Conservation (phyloP, 805 yeast species). For the Pichia occidentalis region DNA sequence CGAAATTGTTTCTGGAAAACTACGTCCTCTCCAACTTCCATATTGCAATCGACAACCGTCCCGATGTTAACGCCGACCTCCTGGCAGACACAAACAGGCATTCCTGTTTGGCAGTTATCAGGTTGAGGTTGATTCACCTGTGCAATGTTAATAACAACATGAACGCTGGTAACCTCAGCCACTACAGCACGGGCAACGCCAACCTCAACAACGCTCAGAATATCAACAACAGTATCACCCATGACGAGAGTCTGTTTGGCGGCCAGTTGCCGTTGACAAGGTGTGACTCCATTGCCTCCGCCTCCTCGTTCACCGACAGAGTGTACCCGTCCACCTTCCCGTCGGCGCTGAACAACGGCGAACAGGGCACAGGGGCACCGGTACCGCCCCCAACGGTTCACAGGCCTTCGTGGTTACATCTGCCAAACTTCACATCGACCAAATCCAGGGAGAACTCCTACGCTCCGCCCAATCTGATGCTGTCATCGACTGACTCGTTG, state of each 20-base stretch:
- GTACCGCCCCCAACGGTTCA: constrained; percentile 11
- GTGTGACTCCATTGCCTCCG: constrained; percentile 9
- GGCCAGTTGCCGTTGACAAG: constrained; percentile 13
- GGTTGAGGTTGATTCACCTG: constrained; percentile 29
- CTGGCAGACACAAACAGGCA: constrained; percentile 20
- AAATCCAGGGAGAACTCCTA: background rate
- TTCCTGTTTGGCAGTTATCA: constrained; percentile 26
- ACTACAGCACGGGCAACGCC: constrained; percentile 15
- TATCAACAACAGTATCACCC: constrained; percentile 22
- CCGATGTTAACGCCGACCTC: constrained; percentile 25
- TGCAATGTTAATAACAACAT: constrained; percentile 23
- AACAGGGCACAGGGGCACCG: no score
- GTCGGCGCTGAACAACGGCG: no score
- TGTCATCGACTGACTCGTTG: constrained; percentile 30
- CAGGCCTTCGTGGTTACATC: constrained; percentile 33
- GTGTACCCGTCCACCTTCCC: background rate
- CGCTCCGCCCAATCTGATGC: constrained; percentile 15
- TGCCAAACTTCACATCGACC: constrained; percentile 24
- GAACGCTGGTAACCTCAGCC: no score
- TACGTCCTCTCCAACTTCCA: constrained; percentile 19
- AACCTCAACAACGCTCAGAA: constrained; percentile 20
- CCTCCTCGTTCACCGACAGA: constrained; percentile 7
- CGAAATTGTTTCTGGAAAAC: constrained; percentile 43
- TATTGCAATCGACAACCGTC: constrained; percentile 23
- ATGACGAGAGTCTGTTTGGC: constrained; percentile 9